These are phyloP conservation scores for Hypomyces rosellus DNA, from an alignment of 2,329 filamentous ascomycete species.

Conservation along the genomic window DNA sequence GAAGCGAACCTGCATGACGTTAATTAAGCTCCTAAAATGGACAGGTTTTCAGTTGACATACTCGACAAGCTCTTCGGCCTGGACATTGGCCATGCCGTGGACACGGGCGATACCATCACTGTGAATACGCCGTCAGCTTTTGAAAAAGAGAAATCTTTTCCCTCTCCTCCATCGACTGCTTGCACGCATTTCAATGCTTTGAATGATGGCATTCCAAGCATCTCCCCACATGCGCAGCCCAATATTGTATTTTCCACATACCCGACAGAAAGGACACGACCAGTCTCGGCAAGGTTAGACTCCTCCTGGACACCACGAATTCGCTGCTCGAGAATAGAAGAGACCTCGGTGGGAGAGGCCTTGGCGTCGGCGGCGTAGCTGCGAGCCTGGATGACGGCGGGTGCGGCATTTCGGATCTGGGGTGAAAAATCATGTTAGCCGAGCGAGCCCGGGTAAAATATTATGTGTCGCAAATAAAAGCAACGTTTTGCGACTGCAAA, in stretches of 20 bases:
- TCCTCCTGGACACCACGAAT: slow-evolving; percentile 99
- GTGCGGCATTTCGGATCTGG: slow-evolving; percentile 81
- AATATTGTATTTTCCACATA: slow-evolving; percentile 50
- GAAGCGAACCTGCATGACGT: slow-evolving; percentile 77
- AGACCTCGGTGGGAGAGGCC: slow-evolving; percentile 95
- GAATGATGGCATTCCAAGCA: background rate
- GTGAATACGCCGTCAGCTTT: slow-evolving; percentile 27
- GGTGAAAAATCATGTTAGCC: slow-evolving; percentile 50
- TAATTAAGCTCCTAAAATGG: slow-evolving; percentile 13
- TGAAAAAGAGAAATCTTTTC: background rate
- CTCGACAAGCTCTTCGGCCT: slow-evolving; percentile 99
- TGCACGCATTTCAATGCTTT: background rate
- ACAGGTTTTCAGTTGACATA: slow-evolving; percentile 48
- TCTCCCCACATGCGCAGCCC: background rate
- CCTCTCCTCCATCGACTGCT: slow-evolving; percentile 3
- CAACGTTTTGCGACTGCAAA: too few species aligned
- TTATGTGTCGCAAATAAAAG: background rate
- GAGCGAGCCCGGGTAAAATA: slow-evolving; percentile 31
- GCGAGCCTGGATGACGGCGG: slow-evolving; percentile 71
- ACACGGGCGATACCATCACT: slow-evolving; percentile 99
- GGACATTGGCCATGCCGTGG: slow-evolving; percentile 99
- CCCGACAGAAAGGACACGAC: slow-evolving; percentile 97
- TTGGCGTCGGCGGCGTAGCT: slow-evolving; percentile 90
- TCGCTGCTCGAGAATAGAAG: slow-evolving; percentile 98
- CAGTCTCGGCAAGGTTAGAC: slow-evolving; percentile 92